phyloP scores from a whole-genome alignment of 257 asterid genomes.

The Linaria vulgaris region DNA sequence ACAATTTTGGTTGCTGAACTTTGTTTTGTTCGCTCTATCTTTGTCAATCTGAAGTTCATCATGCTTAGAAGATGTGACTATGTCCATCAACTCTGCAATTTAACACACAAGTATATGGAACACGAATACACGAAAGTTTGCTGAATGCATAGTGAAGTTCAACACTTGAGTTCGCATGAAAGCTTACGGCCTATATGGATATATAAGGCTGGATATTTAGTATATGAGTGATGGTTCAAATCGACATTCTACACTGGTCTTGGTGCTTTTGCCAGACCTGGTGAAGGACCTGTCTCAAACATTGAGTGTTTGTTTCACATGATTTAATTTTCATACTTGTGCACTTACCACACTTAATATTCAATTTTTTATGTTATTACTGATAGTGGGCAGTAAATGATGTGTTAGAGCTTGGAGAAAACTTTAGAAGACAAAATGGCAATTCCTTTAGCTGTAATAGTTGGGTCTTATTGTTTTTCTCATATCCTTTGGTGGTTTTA shows the following conservation, averaged over 20 bases:
- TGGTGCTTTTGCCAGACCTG: not conserved
- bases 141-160: not conserved
- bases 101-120: not conserved
- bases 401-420: not conserved
- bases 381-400: too few species aligned
- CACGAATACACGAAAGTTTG: not conserved
- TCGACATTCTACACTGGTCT: not conserved
- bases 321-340: not conserved
- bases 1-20: not conserved
- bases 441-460: not conserved
- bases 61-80: not conserved
- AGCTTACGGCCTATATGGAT: too few species aligned
- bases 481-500: too few species aligned
- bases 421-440: slow-evolving; percentile 6
- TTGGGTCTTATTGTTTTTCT: too few species aligned
- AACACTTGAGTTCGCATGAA: not conserved
- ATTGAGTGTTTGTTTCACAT: not conserved
- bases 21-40: not conserved
- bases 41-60: not conserved
- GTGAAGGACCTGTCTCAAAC: not conserved
- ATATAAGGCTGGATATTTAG: not conserved
- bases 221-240: not conserved
- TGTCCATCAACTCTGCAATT: not conserved
- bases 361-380: too few species aligned
- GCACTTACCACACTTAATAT: not conserved